Evolutionary conservation across 1,284 basidiomycete genomes (phyloP).

Genomic region (Ceratobasidium sp.): DNA sequence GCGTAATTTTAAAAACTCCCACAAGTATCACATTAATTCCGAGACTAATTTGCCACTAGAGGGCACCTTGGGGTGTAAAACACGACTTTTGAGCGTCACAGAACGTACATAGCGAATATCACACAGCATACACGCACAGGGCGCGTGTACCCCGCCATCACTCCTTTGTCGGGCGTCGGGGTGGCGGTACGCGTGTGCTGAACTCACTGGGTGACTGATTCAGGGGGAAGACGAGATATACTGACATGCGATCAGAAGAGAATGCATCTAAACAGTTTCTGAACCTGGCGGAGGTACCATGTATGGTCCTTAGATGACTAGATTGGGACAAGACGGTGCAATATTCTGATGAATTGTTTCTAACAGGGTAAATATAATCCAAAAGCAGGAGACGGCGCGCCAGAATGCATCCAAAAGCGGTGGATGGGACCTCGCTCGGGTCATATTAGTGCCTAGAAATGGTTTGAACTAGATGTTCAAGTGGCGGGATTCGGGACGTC

Average conservation of each 20-base stretch:
- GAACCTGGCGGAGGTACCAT: neutral
- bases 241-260: too few relatives aligned
- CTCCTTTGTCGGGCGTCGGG: neutral
- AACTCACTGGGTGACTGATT: too few relatives aligned
- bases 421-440: neutral
- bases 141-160: neutral
- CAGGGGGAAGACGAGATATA: too few relatives aligned
- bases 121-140: neutral
- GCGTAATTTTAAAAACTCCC: neutral
- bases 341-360: neutral
- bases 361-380: neutral
- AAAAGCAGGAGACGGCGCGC: neutral
- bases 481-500: neutral
- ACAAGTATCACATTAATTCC: neutral
- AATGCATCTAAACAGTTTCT: neutral
- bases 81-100: neutral
- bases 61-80: neutral
- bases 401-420: constrained; percentile 15
- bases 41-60: neutral
- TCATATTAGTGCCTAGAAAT: neutral
- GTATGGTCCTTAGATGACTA: neutral
- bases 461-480: neutral
- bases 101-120: neutral
- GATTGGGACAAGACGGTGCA: neutral
- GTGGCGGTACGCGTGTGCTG: neutral